Evolutionary conservation across 805 yeast species (phyloP), one percentile per base, ranked within the genome.

Genomic region (Yamadazyma phyllophila): DNA sequence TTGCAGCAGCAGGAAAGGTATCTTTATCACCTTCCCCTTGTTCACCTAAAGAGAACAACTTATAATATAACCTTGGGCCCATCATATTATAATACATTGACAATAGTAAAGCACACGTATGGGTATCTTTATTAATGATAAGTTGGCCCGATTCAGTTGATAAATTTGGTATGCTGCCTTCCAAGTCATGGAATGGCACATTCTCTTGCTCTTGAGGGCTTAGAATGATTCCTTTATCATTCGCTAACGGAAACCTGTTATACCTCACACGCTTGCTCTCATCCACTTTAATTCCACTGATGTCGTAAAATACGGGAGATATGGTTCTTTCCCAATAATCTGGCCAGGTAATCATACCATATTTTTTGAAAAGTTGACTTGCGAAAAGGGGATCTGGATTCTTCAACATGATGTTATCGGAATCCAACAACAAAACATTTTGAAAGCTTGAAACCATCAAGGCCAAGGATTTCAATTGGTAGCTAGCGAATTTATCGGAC

Each of bases 81-180:
- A 74, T 78, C 44, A 80, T 66, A 55, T 84, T 84, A 62, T 85
- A 85, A 62, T 82, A 85, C 32, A 82, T 61, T 0, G 88, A 74
- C 40, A 85, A 65, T 49, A 84, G 65, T 42, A 85, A 63, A 2
- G 85, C 76, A 53, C 68, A 66, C 39, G 78, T 77, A 57, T 85
- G 90, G 1, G 74, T 68, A 31, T 63, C 66, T 60, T 82, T 84
- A 54, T 80, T 76, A 39, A 84, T 71, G 43, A 82, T 57, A 45
- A 85, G 57, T 58, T 84, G 87, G 2, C 90, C 91, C 1, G 85
- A 77, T 63, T 84, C 90, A 2, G 87, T 74, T 0, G 89, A 78
- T 45, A 79, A 75, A 54, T 83, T 85, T 7, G 89, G 86, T 35
- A 85, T 73, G 0, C 90, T 72, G 2, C 88, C 88, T 46, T 77